Percentiles rank a stretch among this genome's conserved stretches.
Conservation (phyloP, 108 stramenopile genomes). For the Nitzschia sp. region DNA sequence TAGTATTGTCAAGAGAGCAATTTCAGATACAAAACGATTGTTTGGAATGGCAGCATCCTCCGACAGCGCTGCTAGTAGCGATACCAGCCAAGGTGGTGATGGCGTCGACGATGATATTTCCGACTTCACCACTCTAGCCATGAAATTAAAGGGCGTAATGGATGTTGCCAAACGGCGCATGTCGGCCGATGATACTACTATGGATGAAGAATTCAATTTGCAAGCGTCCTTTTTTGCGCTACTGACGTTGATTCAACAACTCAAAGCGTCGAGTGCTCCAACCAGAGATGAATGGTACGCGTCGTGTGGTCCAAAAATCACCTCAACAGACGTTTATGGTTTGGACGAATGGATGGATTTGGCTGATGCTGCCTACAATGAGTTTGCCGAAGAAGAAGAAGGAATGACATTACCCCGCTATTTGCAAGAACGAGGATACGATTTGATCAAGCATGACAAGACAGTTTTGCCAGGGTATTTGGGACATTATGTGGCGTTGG, state of each 20-base stretch:
- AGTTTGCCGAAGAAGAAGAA: slow-evolving; percentile 23
- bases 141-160: slow-evolving; percentile 1
- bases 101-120: slow-evolving; percentile 6
- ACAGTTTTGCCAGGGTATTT: slow-evolving; percentile 37
- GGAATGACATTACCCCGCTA: not conserved
- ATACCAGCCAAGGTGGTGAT: not conserved
- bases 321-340: slow-evolving; percentile 8
- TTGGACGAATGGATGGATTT: slow-evolving; percentile 47
- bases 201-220: not conserved
- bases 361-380: slow-evolving; percentile 60
- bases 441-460: slow-evolving; percentile 36
- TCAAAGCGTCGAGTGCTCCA: slow-evolving; percentile 18
- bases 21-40: not conserved
- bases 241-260: slow-evolving; percentile 29
- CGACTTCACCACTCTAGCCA: slow-evolving; percentile 8
- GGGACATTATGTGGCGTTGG: slow-evolving; percentile 45
- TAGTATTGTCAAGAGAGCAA: not conserved
- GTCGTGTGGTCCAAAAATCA: slow-evolving; percentile 9
- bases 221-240: slow-evolving; percentile 33
- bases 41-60: not conserved
- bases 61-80: not conserved
- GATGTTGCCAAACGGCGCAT: slow-evolving; percentile 17
- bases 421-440: not conserved
- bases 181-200: not conserved
- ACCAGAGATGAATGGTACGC: slow-evolving; percentile 31